Percentiles rank a stretch among this genome's conserved stretches.
phyloP scores from a whole-genome alignment of 331 rosid genomes.

The Quercus lobata region DNA sequence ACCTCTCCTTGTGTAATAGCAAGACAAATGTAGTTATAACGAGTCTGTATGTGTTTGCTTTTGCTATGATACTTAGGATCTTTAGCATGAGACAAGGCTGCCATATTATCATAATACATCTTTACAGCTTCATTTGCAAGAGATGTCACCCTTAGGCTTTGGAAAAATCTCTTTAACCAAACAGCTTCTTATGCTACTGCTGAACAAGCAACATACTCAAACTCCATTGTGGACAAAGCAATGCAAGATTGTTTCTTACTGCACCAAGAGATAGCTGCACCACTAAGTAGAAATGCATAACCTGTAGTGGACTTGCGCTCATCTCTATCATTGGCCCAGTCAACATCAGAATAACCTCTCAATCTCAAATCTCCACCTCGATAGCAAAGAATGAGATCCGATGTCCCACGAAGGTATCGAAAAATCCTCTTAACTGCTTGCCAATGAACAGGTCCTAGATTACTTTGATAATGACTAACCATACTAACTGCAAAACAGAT shows the following conservation, averaged over 20 bases:
- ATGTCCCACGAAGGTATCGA: neutral
- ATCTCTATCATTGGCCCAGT: neutral
- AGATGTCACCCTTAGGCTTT: neutral
- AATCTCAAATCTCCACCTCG: neutral
- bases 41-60: neutral
- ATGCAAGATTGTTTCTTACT: neutral
- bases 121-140: neutral
- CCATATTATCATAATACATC: neutral
- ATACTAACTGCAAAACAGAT: too few relatives aligned
- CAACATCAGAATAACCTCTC: neutral
- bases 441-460: neutral
- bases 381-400: neutral
- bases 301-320: neutral
- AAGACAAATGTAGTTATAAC: neutral
- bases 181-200: rapidly evolving
- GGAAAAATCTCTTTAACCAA: neutral
- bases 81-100: neutral
- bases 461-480: neutral
- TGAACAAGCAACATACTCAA: neutral
- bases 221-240: neutral
- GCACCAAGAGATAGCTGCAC: neutral
- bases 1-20: neutral
- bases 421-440: neutral
- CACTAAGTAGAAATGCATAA: neutral
- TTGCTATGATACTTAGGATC: neutral